phyloP scores from a whole-genome alignment of 805 yeast genomes.

The Brettanomyces sp. region DNA sequence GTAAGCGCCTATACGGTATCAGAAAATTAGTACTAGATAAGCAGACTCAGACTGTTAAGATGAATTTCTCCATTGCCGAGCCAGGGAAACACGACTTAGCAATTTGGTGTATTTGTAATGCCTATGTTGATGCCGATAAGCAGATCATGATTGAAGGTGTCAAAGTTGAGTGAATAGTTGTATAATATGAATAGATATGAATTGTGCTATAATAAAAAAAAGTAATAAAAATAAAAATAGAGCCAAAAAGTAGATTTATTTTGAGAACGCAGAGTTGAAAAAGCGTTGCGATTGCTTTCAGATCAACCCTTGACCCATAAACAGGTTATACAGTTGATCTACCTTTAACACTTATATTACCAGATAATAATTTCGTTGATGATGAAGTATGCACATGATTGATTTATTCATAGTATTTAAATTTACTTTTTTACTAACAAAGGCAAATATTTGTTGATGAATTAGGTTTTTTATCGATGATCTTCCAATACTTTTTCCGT shows the following conservation, averaged over 20 bases:
- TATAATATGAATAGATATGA: too few species aligned
- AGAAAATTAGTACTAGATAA: constrained; percentile 50
- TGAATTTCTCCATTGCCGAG: constrained; percentile 50
- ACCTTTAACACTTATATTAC: too few species aligned
- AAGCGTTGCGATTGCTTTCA: too few species aligned
- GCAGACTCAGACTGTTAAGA: constrained; percentile 40
- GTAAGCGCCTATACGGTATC: constrained; percentile 60
- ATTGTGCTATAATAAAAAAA: too few species aligned
- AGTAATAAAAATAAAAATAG: too few species aligned
- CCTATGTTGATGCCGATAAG: constrained; percentile 88
- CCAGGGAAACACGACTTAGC: constrained; percentile 55
- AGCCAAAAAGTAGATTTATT: too few species aligned
- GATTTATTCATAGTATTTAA: background rate
- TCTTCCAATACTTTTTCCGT: constrained; percentile 90
- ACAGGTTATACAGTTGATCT: too few species aligned
- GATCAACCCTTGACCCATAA: too few species aligned
- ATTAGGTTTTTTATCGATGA: constrained; percentile 85
- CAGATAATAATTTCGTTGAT: too few species aligned
- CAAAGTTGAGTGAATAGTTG: constrained; percentile 14
- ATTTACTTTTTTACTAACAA: background rate
- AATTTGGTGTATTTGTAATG: constrained; percentile 84
- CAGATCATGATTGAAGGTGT: constrained; percentile 51
- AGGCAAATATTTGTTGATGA: too few species aligned
- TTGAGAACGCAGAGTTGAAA: too few species aligned
- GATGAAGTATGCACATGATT: background rate